Evolutionary conservation across 2,329 filamentous ascomycete species (phyloP).

Genomic region (Aspergillus ruber): DNA sequence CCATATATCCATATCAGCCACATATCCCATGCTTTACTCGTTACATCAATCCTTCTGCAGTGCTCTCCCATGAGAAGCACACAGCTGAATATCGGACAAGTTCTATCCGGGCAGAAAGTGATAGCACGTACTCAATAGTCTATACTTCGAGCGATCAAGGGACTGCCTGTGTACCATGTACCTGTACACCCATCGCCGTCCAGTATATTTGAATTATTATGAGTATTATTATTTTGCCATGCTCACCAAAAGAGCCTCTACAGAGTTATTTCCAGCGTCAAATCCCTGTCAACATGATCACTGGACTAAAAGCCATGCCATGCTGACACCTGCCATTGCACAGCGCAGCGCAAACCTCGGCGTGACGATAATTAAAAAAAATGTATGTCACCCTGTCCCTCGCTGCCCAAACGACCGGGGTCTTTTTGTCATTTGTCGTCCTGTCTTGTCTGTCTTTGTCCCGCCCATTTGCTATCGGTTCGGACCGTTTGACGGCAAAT

Average conservation of each 20-base stretch:
- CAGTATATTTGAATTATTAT: no score
- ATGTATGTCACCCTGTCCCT: constrained; percentile 14
- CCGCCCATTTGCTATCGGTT: constrained; percentile 19
- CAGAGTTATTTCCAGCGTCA: not conserved
- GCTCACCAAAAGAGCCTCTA: not conserved
- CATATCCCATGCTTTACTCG: no score
- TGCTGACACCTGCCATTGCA: constrained; percentile 1
- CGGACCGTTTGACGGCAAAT: constrained; percentile 19
- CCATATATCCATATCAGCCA: no score
- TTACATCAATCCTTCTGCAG: no score
- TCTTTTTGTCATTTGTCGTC: constrained; percentile 10
- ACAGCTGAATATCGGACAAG: no score
- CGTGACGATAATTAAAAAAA: constrained; percentile 2
- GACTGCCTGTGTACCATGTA: no score
- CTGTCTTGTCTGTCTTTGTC: constrained; percentile 12
- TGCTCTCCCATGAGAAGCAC: no score
- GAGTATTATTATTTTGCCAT: no score
- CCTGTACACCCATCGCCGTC: no score
- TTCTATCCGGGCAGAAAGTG: no score
- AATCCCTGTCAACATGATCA: not conserved
- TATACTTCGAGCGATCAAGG: no score
- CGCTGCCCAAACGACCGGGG: constrained; percentile 25
- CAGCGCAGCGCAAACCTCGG: not conserved
- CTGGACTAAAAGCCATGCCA: not conserved
- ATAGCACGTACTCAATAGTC: no score